Percentiles rank a stretch among this genome's conserved stretches.
phyloP scores from a whole-genome alignment of 2,329 filamentous ascomycete genomes.

The Phialocephala subalpina region DNA sequence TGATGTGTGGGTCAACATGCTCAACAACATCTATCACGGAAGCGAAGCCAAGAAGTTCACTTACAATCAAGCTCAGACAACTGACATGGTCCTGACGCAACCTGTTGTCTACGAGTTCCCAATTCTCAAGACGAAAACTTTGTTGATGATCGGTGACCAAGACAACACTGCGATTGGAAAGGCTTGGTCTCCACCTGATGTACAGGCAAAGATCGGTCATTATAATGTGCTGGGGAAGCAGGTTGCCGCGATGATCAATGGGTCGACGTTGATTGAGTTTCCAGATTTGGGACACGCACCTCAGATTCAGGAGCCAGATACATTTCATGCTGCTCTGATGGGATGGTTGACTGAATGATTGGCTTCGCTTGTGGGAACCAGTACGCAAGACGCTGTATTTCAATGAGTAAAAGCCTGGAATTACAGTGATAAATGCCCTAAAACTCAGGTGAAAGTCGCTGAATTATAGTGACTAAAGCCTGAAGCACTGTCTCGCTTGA shows the following conservation, averaged over 20 bases:
- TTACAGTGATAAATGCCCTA: too few relatives aligned
- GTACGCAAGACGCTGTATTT: too few relatives aligned
- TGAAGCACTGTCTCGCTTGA: too few relatives aligned
- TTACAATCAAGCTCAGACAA: slow-evolving; percentile 57
- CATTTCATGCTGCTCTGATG: slow-evolving; percentile 55
- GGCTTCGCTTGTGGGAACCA: background rate
- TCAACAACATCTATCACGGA: slow-evolving; percentile 58
- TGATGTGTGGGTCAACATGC: slow-evolving; percentile 63
- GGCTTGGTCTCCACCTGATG: slow-evolving; percentile 52
- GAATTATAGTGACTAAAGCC: too few relatives aligned
- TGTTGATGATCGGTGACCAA: slow-evolving; percentile 59
- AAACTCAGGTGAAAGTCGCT: too few relatives aligned
- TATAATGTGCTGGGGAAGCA: slow-evolving; percentile 58
- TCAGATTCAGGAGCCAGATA: slow-evolving; percentile 58
- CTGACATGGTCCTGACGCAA: slow-evolving; percentile 63
- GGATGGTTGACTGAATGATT: slow-evolving; percentile 49
- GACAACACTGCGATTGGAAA: slow-evolving; percentile 64
- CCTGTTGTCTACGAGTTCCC: slow-evolving; percentile 59
- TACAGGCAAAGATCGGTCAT: slow-evolving; percentile 55
- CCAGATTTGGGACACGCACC: slow-evolving; percentile 59
- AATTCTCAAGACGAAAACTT: slow-evolving; percentile 53
- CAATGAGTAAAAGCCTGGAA: too few relatives aligned
- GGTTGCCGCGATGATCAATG: slow-evolving; percentile 52
- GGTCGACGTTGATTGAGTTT: slow-evolving; percentile 55
- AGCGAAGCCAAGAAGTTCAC: slow-evolving; percentile 52